Evolutionary conservation across 345 rosid species (phyloP), one percentile per base, ranked within the genome.

Genomic region (Chamaenerion angustifolium): DNA sequence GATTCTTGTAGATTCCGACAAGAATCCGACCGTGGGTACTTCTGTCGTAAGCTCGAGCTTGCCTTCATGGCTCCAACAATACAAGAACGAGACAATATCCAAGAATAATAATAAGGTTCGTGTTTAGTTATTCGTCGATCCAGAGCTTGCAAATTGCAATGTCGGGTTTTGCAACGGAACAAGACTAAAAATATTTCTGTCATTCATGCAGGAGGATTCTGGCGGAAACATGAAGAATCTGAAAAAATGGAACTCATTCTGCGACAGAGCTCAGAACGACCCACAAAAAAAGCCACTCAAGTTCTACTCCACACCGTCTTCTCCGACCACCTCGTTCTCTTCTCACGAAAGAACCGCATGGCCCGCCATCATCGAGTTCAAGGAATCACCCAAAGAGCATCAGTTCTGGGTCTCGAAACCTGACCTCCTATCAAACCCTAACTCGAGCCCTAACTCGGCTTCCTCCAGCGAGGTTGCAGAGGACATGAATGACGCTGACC

Each of bases 401-500:
- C 76, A 64, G 61, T 65, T 74, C 47, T 74, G 71, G 76, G 43
- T 68, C 42, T 60, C 54, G 16, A 60, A 53, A 40, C 64, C 64
- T 10, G 64, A 53, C 14, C 64, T 60, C 27, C 13, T 60, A 42
- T 60, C 64, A 0, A 82, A 82, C 61, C 89, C 89, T 1, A 82
- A 76, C 64, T 82, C 89, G 4, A 78, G 89, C 57, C 89, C 89
- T 6, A 82, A 82, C 56, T 82, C 89, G 11, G 89, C 81, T 43
- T 78, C 89, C 12, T 76, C 89, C 2, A 82, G 89, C n/a, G 89
- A 78, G 62, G 83, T 69, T 12, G 47, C 58, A 6, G 70, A 61
- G 51, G 77, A 74, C 49, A 71, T 61, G 27, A 46, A 35, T 4
- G 74, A 74, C 56, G 65, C 52, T 23, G 45, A 68, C 11, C 63